Percentiles rank a stretch among this genome's conserved stretches.
These are phyloP conservation scores for Tetragonia tetragonoides DNA, from an alignment of 148 eudicot species.

Conservation along the genomic window DNA sequence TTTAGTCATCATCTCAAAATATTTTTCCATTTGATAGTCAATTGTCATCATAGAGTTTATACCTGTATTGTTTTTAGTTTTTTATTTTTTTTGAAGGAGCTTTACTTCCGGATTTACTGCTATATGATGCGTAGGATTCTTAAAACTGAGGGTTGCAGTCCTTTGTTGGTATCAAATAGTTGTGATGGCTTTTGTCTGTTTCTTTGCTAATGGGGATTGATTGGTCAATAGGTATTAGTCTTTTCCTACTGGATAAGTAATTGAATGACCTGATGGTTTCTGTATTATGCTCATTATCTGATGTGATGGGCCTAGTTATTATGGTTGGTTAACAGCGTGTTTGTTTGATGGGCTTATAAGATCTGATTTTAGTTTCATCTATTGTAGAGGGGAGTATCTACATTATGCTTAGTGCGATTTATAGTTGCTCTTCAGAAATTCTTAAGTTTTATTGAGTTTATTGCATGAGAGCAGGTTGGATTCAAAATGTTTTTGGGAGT, in stretches of 20 bases:
- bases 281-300: no score
- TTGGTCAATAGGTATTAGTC: not conserved
- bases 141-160: not conserved
- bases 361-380: not conserved
- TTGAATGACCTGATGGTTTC: not conserved
- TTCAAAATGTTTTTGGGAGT: slow-evolving; percentile 94
- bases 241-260: not conserved
- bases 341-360: not conserved
- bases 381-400: not conserved
- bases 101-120: not conserved
- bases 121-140: not conserved
- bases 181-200: no score
- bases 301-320: not conserved
- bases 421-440: not conserved
- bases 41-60: not conserved
- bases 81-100: no score
- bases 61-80: not conserved
- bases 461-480: slow-evolving; percentile 57
- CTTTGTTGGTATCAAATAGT: not conserved
- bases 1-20: not conserved
- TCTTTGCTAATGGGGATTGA: no score
- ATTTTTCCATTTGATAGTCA: not conserved
- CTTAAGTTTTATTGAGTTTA: not conserved
- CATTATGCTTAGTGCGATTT: not conserved
- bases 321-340: not conserved